Conservation (phyloP, 768 basidiomycete species). For the Phylloporus sp. region DNA sequence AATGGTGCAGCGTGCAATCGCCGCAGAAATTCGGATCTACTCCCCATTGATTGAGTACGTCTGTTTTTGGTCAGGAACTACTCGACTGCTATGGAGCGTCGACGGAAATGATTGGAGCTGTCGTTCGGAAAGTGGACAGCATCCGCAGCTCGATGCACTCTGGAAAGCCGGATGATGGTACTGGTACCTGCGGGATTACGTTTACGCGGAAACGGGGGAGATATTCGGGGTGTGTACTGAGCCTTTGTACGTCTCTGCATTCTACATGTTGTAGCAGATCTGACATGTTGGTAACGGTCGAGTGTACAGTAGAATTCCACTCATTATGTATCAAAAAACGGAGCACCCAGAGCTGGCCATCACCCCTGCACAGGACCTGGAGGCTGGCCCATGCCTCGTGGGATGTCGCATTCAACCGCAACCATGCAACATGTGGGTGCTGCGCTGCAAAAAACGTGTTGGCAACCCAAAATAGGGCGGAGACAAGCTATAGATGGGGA, state of each 20-base stretch:
- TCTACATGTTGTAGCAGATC: constrained; percentile 22
- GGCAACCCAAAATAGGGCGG: constrained; percentile 24
- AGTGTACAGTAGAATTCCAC: constrained; percentile 25
- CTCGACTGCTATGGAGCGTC: constrained; percentile 28
- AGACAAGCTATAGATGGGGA: constrained; percentile 11
- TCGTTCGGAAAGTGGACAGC: constrained; percentile 26
- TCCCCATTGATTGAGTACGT: constrained; percentile 33
- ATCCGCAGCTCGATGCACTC: constrained; percentile 25
- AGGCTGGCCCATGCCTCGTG: constrained; percentile 31
- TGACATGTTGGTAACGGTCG: constrained; percentile 15
- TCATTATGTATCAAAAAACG: constrained; percentile 31
- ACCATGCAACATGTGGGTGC: constrained; percentile 27
- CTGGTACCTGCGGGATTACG: constrained; percentile 24
- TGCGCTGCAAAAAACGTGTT: constrained; percentile 35
- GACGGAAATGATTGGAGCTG: constrained; percentile 36
- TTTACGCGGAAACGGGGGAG: constrained; percentile 16
- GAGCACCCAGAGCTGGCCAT: constrained; percentile 20
- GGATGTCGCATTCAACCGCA: constrained; percentile 15
- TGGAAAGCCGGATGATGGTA: constrained; percentile 26
- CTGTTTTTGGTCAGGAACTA: constrained; percentile 33
- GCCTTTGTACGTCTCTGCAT: constrained; percentile 23
- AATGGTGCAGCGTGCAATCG: constrained; percentile 33
- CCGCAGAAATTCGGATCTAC: constrained; percentile 38
- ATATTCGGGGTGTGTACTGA: constrained; percentile 19
- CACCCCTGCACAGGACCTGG: constrained; percentile 21